These are phyloP conservation scores for Simplicillium sp. DNA, from an alignment of 2,329 filamentous ascomycete genomes.

Conservation along the genomic window DNA sequence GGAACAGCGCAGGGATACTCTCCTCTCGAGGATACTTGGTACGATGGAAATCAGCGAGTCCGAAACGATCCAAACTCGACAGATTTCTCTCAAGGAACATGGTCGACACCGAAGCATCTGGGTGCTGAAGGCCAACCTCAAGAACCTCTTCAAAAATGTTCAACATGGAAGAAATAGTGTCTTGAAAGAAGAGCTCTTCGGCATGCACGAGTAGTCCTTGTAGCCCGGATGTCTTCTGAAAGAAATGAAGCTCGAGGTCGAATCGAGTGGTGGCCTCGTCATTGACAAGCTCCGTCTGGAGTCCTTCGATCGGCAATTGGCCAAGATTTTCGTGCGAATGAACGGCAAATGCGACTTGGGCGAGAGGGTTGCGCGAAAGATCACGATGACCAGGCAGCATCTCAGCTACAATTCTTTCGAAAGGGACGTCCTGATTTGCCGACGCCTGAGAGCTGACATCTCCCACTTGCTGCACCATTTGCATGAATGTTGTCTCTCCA, in stretches of 20 bases:
- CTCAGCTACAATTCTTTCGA: constrained; percentile 7
- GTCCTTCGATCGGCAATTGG: not conserved
- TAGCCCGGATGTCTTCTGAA: not conserved
- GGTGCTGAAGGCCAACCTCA: constrained; percentile 1
- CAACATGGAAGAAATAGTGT: not conserved
- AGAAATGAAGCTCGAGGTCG: constrained; percentile 2
- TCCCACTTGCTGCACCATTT: constrained; percentile 7
- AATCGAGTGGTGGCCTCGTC: not conserved
- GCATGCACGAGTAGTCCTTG: not conserved
- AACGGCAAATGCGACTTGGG: constrained; percentile 7
- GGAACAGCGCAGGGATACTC: constrained; percentile 14
- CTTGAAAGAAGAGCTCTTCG: not conserved
- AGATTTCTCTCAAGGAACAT: constrained; percentile 2
- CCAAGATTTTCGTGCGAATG: constrained; percentile 5
- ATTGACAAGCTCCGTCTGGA: not conserved
- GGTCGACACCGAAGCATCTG: not conserved
- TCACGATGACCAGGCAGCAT: constrained; percentile 1
- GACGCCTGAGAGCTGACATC: constrained; percentile 4
- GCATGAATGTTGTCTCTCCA: constrained; percentile 4
- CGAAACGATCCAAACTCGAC: not conserved
- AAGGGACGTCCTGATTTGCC: constrained; percentile 9
- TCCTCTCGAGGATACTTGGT: constrained; percentile 9
- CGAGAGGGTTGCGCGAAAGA: constrained; percentile 5
- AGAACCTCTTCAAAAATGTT: constrained; percentile 1
- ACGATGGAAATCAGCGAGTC: constrained; percentile 1